Evolutionary conservation across 768 basidiomycete species (phyloP).

Genomic region (Daedalea quercina): DNA sequence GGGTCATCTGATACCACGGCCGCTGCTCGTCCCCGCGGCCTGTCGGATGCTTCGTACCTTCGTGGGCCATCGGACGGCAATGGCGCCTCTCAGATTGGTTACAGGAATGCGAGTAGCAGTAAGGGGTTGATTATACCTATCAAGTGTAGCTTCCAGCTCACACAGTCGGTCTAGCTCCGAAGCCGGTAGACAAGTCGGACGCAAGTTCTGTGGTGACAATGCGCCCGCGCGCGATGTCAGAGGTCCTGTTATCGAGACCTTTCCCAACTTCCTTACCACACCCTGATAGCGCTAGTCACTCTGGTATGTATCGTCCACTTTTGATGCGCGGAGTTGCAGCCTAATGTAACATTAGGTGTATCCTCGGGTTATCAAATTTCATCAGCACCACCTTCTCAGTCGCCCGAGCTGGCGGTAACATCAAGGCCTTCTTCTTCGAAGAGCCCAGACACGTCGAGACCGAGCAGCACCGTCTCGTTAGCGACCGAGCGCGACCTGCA

Average conservation of each 20-base stretch:
- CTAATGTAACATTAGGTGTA: background rate
- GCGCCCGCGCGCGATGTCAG: constrained; percentile 1
- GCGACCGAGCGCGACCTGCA: constrained; percentile 43
- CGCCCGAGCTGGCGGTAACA: background rate
- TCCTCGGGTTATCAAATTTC: background rate
- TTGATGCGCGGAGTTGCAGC: background rate
- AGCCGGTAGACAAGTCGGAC: background rate
- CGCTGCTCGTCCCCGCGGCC: constrained; percentile 55
- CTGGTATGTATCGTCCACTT: background rate
- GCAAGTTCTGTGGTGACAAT: background rate
- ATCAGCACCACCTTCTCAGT: background rate
- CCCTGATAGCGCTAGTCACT: background rate
- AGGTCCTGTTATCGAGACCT: background rate
- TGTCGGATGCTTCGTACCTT: constrained; percentile 54
- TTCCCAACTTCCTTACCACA: background rate
- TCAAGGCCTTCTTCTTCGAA: background rate
- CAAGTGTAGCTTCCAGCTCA: background rate
- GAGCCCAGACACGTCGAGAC: constrained; percentile 14
- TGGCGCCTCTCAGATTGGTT: constrained; percentile 8
- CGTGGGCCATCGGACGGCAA: constrained; percentile 19
- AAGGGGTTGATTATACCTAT: constrained; percentile 8
- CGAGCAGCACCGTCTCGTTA: constrained; percentile 38
- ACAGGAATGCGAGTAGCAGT: background rate
- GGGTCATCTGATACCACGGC: constrained; percentile 27
- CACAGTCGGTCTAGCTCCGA: background rate